Evolutionary conservation across 305 asterid species (phyloP).

Genomic region (Rubia peregrina): DNA sequence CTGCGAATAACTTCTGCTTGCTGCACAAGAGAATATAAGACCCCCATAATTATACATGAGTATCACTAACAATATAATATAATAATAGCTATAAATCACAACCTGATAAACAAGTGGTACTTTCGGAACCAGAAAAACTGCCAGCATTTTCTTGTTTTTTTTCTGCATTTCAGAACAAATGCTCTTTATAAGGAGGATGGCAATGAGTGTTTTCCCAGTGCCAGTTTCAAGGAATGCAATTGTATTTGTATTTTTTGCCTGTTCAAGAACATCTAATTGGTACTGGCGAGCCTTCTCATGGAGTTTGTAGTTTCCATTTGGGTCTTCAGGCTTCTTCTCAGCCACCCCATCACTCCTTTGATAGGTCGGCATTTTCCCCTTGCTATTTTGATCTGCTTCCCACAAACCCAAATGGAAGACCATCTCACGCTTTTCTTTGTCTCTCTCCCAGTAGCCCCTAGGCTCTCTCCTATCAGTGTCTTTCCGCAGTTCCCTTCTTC

Average conservation of each 20-base stretch:
- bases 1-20: conserved; percentile 99
- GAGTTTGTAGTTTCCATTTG: conserved; percentile 41
- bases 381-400: conserved; percentile 59
- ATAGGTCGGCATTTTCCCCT: conserved; percentile 32
- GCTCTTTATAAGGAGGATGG: conserved; percentile 90
- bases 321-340: conserved; percentile 47
- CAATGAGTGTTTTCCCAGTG: conserved; percentile 94
- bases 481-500: conserved; percentile 69
- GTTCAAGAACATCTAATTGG: conserved; percentile 97
- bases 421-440: conserved; percentile 66
- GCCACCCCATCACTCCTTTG: conserved; percentile 26
- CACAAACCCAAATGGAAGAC: conserved; percentile 74
- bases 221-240: conserved; percentile 99
- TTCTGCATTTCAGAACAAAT: conserved; percentile 54
- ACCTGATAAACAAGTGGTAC: conserved; percentile 99
- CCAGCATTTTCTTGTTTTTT: conserved; percentile 73
- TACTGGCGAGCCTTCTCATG: conserved; percentile 92
- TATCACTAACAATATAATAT: not conserved
- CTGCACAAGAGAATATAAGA: conserved; percentile 36
- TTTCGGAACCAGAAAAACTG: conserved; percentile 96
- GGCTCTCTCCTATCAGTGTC: conserved; percentile 54
- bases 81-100: not conserved
- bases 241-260: conserved; percentile 83
- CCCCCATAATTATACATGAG: not conserved
- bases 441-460: conserved; percentile 95